These are phyloP conservation scores for Xylariaceae sp. DNA, from an alignment of 2,329 filamentous ascomycete genomes.

Conservation along the genomic window DNA sequence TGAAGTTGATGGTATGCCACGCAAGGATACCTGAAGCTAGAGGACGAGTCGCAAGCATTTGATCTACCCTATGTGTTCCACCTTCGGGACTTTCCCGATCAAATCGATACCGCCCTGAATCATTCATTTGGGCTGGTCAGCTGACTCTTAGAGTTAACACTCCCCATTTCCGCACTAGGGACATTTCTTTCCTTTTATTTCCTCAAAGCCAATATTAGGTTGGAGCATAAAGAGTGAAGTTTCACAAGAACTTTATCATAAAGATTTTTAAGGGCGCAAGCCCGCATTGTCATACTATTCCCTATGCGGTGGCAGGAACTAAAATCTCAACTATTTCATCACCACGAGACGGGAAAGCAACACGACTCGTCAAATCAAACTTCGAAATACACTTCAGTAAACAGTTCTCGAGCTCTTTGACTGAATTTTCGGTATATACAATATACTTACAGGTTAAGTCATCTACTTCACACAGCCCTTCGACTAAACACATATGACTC, in stretches of 20 bases:
- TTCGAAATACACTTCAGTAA: neutral
- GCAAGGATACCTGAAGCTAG: conserved; percentile 75
- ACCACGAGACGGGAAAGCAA: neutral
- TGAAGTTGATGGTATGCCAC: conserved; percentile 90
- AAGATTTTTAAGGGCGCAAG: conserved; percentile 29
- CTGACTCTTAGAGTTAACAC: neutral
- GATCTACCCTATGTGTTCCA: conserved; percentile 23
- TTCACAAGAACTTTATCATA: conserved; percentile 12
- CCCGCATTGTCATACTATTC: conserved; percentile 11
- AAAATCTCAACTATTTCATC: neutral
- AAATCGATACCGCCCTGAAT: neutral
- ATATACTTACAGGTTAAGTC: neutral
- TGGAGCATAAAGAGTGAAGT: conserved; percentile 7
- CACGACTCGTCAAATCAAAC: neutral
- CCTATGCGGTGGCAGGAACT: conserved; percentile 7
- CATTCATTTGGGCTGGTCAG: neutral
- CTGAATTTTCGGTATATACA: neutral
- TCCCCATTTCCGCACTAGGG: neutral
- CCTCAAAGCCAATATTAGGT: neutral
- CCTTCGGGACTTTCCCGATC: neutral
- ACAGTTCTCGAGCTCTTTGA: neutral
- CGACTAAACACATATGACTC: neutral
- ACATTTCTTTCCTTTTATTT: conserved; percentile 4
- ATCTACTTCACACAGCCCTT: neutral
- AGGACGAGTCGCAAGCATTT: conserved; percentile 55